These are phyloP conservation scores for Sphaerobolus stellatus DNA, from an alignment of 1,284 basidiomycete genomes.

Conservation along the genomic window DNA sequence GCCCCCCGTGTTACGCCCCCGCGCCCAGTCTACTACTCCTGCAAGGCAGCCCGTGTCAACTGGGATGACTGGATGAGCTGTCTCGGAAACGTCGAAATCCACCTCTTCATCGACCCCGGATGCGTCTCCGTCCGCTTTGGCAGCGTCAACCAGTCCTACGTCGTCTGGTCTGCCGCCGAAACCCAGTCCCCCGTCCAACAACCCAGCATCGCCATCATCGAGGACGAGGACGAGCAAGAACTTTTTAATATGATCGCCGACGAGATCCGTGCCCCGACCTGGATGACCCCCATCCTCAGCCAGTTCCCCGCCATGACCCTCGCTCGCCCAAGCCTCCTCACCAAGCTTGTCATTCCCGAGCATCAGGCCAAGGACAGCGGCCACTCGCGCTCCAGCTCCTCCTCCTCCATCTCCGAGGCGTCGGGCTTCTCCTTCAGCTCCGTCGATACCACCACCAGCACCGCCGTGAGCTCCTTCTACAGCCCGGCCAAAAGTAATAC, in stretches of 20 bases:
- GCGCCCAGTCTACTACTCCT: conserved; percentile 66
- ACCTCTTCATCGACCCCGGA: conserved; percentile 76
- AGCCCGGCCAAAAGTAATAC: no score
- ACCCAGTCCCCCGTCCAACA: conserved; percentile 13
- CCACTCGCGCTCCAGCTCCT: conserved; percentile 60
- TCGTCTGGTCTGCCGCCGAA: conserved; percentile 61
- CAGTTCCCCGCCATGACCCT: conserved; percentile 48
- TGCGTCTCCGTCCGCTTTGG: conserved; percentile 62
- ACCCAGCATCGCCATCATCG: conserved; percentile 64
- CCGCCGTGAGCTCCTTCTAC: conserved; percentile 31
- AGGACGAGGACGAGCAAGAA: conserved; percentile 63
- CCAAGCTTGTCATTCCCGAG: conserved; percentile 30
- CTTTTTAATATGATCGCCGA: conserved; percentile 72
- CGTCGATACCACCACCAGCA: conserved; percentile 32
- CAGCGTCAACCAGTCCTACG: conserved; percentile 45
- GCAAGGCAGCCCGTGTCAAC: conserved; percentile 62
- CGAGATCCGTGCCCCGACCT: conserved; percentile 63
- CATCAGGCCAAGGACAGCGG: neutral
- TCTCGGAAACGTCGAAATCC: conserved; percentile 68
- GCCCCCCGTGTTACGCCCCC: conserved; percentile 68
- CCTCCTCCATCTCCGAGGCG: conserved; percentile 62
- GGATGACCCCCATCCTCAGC: conserved; percentile 61
- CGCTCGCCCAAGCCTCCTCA: conserved; percentile 20
- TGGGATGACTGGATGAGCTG: conserved; percentile 75
- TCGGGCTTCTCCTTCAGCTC: conserved; percentile 62